Base-by-base conservation (phyloP, 2,329 filamentous ascomycete genomes). In the Fusarium buharicum region DNA sequence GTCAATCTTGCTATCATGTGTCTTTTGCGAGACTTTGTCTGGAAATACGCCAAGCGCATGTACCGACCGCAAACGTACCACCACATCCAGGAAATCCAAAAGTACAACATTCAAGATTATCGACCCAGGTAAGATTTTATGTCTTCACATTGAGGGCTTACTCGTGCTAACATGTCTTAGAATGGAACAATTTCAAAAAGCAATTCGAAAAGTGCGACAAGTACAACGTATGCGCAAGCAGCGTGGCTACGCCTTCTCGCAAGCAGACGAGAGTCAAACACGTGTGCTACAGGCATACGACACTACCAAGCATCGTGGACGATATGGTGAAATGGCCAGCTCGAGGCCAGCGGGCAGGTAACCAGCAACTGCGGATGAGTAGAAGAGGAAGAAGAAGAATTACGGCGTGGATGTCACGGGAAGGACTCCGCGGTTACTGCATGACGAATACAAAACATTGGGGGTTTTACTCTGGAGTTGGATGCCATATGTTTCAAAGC, bases 181-280 rank as follows among this genome's bases (percentile, higher is more conserved):
- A 73, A 99, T 99, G 95, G 95, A 99, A 74, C 95, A 99, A 79
- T 99, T 99, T 83, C 95, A 99, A 79, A 99, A 99, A 79, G 95
- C 95, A 18, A 98, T 99, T 73, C 90, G 95, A 72, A 99, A 99
- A 80, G 95, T 99, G 49, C 88, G 95, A 47, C 95, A 99, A 78
- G 95, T 98, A 36, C 95, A 98, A 79, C 91, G 95, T 64, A 99
- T 98, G 95, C 92, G 95, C 75, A 99, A 99, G 80, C 95, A 99
- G 80, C 90, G 95, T 73, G 95, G 95, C 30, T 99, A 99, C 74
- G 95, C 95, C 61, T 99, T 99, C 78, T 97, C 92, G 69, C 93
- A 97, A 78, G 96, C 94, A 55, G 95, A 99, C 75, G 95, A 99
- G 77, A 92, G 90, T 70, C 95, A 98, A 79, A 96, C 94, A 68